phyloP scores from a whole-genome alignment of 2,329 filamentous ascomycete species.

The Alternaria hordeiaustralica region DNA sequence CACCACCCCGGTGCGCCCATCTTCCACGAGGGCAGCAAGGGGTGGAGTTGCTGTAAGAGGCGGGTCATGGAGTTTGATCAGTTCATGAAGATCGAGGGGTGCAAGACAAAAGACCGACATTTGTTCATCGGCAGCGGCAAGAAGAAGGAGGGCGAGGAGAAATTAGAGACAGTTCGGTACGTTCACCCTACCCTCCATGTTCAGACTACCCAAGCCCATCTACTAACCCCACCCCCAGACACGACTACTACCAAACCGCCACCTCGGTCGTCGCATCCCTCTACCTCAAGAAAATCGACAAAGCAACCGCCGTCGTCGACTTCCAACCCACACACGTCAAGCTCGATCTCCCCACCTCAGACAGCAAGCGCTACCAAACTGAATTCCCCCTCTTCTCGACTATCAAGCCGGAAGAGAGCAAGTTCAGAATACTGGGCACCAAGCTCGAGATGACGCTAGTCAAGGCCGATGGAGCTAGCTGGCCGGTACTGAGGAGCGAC shows the following conservation, averaged over 20 bases:
- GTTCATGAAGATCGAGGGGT: slow-evolving; percentile 95
- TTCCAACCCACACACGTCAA: slow-evolving; percentile 70
- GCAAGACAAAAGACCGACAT: slow-evolving; percentile 80
- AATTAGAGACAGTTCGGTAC: slow-evolving; percentile 77
- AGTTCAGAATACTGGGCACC: slow-evolving; percentile 82
- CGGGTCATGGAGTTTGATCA: slow-evolving; percentile 96
- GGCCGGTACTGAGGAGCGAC: slow-evolving; percentile 84
- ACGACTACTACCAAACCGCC: slow-evolving; percentile 95
- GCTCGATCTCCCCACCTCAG: slow-evolving; percentile 85
- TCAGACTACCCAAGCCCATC: too few species aligned
- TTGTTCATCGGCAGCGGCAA: slow-evolving; percentile 84
- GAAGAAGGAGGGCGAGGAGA: slow-evolving; percentile 75
- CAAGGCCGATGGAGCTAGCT: slow-evolving; percentile 77
- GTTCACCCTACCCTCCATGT: too few species aligned
- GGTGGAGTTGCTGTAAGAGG: slow-evolving; percentile 95
- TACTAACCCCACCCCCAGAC: slow-evolving; percentile 53
- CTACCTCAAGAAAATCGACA: slow-evolving; percentile 97
- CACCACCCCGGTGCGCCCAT: slow-evolving; percentile 90
- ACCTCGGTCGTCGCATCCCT: slow-evolving; percentile 86
- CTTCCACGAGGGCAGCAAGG: slow-evolving; percentile 98
- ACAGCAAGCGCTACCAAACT: slow-evolving; percentile 81
- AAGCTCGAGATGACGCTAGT: slow-evolving; percentile 82
- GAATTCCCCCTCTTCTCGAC: slow-evolving; percentile 76
- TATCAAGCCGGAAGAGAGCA: slow-evolving; percentile 77
- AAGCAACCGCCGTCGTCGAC: slow-evolving; percentile 73